Conservation (phyloP, 768 basidiomycete species). For the Roridomyces roridus region DNA sequence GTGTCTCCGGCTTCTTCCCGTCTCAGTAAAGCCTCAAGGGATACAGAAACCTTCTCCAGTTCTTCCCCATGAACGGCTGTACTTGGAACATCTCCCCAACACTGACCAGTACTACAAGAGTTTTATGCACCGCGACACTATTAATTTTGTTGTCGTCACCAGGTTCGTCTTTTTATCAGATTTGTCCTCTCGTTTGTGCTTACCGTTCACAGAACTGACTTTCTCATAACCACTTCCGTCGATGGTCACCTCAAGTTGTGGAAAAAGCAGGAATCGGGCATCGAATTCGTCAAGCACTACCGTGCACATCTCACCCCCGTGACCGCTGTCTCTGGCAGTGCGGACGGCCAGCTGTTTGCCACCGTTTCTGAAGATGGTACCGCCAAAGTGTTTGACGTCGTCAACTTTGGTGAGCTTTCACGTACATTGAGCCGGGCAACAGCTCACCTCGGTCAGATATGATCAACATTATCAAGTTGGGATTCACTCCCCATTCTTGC, state of each 20-base stretch:
- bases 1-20: conserved; percentile 29
- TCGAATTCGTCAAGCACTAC: conserved; percentile 99
- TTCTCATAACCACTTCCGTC: conserved; percentile 91
- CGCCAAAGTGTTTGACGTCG: conserved; percentile 95
- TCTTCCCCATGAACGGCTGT: conserved; percentile 91
- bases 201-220: conserved; percentile 74
- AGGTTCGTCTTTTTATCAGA: conserved; percentile 57
- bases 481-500: conserved; percentile 84
- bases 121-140: conserved; percentile 95
- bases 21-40: conserved; percentile 37
- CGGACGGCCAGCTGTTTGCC: conserved; percentile 92
- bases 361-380: conserved; percentile 91
- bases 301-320: conserved; percentile 88
- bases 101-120: conserved; percentile 96
- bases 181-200: too few relatives aligned
- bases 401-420: conserved; percentile 86
- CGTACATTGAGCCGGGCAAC: not conserved
- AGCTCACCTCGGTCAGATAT: conserved; percentile 66
- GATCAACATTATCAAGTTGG: conserved; percentile 97
- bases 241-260: conserved; percentile 98
- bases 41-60: conserved; percentile 57
- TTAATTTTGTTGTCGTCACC: conserved; percentile 90
- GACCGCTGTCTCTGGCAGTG: conserved; percentile 81
- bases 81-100: conserved; percentile 89
- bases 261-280: conserved; percentile 96